Base-by-base conservation (phyloP, 129 eudicot species). In the Helianthus tuberosus region DNA sequence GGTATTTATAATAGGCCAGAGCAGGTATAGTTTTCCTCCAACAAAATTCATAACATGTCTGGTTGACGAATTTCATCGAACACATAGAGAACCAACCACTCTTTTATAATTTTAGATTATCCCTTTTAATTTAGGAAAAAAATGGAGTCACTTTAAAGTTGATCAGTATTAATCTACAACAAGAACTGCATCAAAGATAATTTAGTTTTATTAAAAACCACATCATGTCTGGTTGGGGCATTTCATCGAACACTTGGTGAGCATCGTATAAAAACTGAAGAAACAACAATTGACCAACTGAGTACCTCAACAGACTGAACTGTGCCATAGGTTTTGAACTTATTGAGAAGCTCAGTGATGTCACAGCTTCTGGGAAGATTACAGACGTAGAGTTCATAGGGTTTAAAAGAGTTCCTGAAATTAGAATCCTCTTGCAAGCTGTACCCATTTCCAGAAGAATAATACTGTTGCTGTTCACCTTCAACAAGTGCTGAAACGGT, bases 241-340 rank as follows among this genome's bases (percentile, higher is more conserved):
- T 60, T 75, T 68, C 76, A 69, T 69, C 68, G 6, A 62, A 62
- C 77, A 69, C 23, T 1, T 74, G 50, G 77, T 48, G 66, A 16
- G 2, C 72, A 27, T 48, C 50, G 11, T 15, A 35, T 47, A 0
- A 27, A 48, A 23, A 39, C n/a, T 10, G 23, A 49, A 47, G 29
- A 16, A 51, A 9, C 5, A 16, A 36, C 48, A 8, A 70, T 15
- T 5, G 3, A 16, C 23, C 39, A 12, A 79, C 11, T 0, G 5
- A 15, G 38, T 68, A 81, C 88, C 86, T 84, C 81, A 74, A 84
- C 89, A 5, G 89, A 77, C 57, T 81, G 85, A 52, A 84, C 86
- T 11, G 86, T 81, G 35, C 83, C 89, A 75, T 61, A 84, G 14
- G 76, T 27, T 68, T 57, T 11, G 54, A 84, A 84, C 75, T 81